Conservation (phyloP, 2,329 filamentous ascomycete species). For the Verticillium isaacii region DNA sequence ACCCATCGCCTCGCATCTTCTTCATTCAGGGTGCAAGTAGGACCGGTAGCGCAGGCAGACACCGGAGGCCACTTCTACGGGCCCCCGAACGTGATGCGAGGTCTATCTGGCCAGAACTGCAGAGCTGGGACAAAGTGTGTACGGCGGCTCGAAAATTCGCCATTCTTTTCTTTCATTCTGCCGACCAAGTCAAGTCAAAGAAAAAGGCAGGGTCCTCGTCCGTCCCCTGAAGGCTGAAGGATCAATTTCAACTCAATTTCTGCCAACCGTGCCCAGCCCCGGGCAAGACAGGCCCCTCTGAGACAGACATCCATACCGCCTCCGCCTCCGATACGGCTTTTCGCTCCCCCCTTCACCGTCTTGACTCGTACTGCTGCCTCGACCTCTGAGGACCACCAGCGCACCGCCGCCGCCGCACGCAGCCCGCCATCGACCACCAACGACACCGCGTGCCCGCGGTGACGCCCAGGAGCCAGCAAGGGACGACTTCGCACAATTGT, state of each 20-base stretch:
- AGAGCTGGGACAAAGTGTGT: neutral
- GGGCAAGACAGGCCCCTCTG: neutral
- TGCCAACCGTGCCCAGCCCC: neutral
- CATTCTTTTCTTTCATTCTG: neutral
- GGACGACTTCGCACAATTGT: neutral
- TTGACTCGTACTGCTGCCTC: neutral
- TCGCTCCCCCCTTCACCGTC: neutral
- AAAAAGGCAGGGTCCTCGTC: neutral
- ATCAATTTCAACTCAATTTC: neutral
- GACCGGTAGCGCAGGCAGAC: too few relatives aligned
- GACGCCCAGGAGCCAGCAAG: neutral
- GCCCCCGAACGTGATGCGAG: too few relatives aligned
- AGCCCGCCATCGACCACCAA: neutral
- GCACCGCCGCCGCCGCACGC: neutral
- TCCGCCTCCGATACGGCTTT: neutral
- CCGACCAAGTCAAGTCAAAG: neutral
- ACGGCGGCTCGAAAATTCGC: neutral
- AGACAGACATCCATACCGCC: neutral
- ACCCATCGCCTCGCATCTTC: too few relatives aligned
- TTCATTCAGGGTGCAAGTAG: too few relatives aligned
- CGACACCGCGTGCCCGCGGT: neutral
- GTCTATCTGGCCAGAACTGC: neutral
- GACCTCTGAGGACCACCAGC: neutral
- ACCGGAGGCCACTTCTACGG: too few relatives aligned
- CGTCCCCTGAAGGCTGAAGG: neutral